Evolutionary conservation across 495 filamentous ascomycete genomes (phyloP), one percentile per base, ranked within the genome.

Genomic region (Stereocaulon alpinum): DNA sequence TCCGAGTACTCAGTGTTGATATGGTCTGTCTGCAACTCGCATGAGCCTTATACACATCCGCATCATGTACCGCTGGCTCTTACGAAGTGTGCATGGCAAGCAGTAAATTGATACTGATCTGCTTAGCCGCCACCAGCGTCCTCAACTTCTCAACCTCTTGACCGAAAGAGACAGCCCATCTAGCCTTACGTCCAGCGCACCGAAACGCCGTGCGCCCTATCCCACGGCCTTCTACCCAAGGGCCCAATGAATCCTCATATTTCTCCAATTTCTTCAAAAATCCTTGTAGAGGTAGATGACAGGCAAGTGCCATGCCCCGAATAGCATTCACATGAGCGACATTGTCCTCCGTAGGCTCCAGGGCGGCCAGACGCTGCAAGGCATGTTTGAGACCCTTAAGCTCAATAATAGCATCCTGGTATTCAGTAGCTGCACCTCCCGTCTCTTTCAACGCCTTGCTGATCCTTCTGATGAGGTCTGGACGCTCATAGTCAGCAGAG

Each of bases 301-400:
- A 69, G 11, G 68, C 63, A 17, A 69, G 58, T 10, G 66, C 68
- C 62, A 68, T 68, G 11, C 64, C 66, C n/a, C 67, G 63, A 43
- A 71, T 67, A 10, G 69, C 66, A 48, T 70, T 70, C 5, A 69
- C 60, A 61, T 70, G 59, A 42, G 40, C 50, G 12, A 61, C 12
- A 59, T 68, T 67, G 45, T 63, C 64, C 40, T 67, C 59, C 6
- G 57, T 62, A 20, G 67, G 66, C 61, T 68, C 58, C 0, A 66
- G 47, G 0, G 63, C 61, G 18, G 63, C 62, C 3, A 71, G 59
- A 17, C 61, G 63, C 29, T 53, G 64, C 4, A 69, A 57, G 20
- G 65, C 60, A 53, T 66, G 61, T 32, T 68, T 60, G 18, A 70
- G 61, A 9, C 59, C 59, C 52, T 69, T 63, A n/a, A 72, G 56